Evolutionary conservation across 2,329 filamentous ascomycete species (phyloP).

Genomic region (Xylariaceae sp.): DNA sequence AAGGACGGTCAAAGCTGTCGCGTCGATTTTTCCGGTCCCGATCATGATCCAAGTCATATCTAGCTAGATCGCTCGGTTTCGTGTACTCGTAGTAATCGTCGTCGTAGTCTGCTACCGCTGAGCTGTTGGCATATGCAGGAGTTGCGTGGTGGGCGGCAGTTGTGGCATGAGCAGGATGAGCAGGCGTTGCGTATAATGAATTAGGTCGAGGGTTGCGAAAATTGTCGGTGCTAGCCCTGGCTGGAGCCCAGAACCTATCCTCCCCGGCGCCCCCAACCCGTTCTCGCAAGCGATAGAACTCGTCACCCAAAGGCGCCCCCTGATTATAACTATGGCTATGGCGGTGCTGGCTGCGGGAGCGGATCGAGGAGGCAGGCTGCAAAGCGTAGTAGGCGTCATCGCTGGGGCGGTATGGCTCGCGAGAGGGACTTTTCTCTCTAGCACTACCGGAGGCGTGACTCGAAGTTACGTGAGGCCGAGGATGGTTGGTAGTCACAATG

Average conservation of each 20-base stretch:
- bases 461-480: constrained; percentile 47
- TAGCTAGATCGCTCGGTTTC: constrained; percentile 65
- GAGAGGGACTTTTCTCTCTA: constrained; percentile 54
- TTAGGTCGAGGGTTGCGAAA: constrained; percentile 57
- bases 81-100: constrained; percentile 70
- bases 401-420: constrained; percentile 59
- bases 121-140: constrained; percentile 39
- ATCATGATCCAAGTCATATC: constrained; percentile 65
- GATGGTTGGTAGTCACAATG: constrained; percentile 62
- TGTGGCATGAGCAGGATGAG: constrained; percentile 40
- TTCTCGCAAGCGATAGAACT: constrained; percentile 57
- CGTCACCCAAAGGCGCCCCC: constrained; percentile 59
- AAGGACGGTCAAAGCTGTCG: constrained; percentile 62
- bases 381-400: constrained; percentile 60
- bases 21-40: constrained; percentile 51
- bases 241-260: constrained; percentile 49
- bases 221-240: constrained; percentile 49
- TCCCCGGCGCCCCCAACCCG: constrained; percentile 47
- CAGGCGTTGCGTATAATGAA: constrained; percentile 52
- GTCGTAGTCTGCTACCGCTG: constrained; percentile 56
- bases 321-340: constrained; percentile 48
- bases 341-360: constrained; percentile 55
- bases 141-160: constrained; percentile 37
- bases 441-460: constrained; percentile 48
- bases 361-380: constrained; percentile 64